Percentiles rank a stretch among this genome's conserved stretches.
These are phyloP conservation scores for Russula griseocarnosa DNA, from an alignment of 768 basidiomycete genomes.

Conservation along the genomic window DNA sequence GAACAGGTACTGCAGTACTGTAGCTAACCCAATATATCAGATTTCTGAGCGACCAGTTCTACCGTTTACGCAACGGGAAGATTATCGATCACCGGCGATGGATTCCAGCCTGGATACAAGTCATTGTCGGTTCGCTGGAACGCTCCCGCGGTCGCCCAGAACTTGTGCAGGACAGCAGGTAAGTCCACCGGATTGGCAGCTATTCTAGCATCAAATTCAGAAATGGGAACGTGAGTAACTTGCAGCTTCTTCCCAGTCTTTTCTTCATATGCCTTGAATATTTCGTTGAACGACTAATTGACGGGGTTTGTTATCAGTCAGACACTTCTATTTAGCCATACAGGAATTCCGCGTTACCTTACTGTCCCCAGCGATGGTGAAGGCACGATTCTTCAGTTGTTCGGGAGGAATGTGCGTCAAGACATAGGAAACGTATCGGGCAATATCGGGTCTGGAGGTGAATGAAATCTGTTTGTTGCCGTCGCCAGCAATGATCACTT, in stretches of 20 bases:
- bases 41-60: neutral
- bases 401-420: conserved; percentile 24
- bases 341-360: conserved; percentile 15
- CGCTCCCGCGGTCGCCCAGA: conserved; percentile 16
- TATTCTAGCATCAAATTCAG: conserved; percentile 19
- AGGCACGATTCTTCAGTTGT: conserved; percentile 12
- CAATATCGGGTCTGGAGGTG: conserved; percentile 26
- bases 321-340: neutral
- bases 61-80: neutral
- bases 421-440: conserved; percentile 25
- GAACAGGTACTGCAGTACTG: neutral
- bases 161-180: neutral
- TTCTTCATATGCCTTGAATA: conserved; percentile 24
- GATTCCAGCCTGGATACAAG: conserved; percentile 29
- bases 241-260: conserved; percentile 27
- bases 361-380: conserved; percentile 15
- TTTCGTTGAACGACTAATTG: conserved; percentile 26
- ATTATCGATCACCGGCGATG: conserved; percentile 23
- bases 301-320: neutral
- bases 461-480: conserved; percentile 27
- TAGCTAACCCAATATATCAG: too few species aligned
- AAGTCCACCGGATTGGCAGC: conserved; percentile 21
- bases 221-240: conserved; percentile 22
- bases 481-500: conserved; percentile 24
- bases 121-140: conserved; percentile 16